Percentiles rank a stretch among this genome's conserved stretches.
Conservation (phyloP, 257 asterid species). For the Nicotiana knightiana region DNA sequence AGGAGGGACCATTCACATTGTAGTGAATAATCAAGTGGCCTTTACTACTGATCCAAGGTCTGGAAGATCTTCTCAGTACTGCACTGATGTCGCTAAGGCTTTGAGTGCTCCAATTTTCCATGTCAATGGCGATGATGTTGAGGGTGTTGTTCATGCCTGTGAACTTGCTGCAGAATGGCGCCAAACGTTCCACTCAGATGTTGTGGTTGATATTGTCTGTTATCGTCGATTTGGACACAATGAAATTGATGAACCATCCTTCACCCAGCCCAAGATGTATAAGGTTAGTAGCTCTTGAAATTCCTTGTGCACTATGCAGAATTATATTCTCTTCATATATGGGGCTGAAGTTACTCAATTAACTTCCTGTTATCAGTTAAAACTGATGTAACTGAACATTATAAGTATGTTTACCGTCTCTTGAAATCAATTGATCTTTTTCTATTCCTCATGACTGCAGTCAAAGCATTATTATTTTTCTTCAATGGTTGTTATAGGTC, state of each 20-base stretch:
- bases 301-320: neutral
- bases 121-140: constrained; percentile 94
- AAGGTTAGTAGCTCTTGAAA: constrained; percentile 36
- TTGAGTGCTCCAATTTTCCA: constrained; percentile 89
- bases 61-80: constrained; percentile 93
- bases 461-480: neutral
- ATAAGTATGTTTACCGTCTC: neutral
- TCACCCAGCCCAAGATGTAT: constrained; percentile 95
- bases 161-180: constrained; percentile 99
- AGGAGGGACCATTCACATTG: constrained; percentile 96
- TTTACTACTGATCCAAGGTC: constrained; percentile 90
- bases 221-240: constrained; percentile 97
- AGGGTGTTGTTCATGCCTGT: constrained; percentile 88
- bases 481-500: constrained; percentile 48
- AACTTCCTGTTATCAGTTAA: constrained; percentile 4
- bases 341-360: neutral
- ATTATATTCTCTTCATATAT: neutral
- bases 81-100: constrained; percentile 99
- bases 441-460: neutral
- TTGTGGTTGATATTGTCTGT: constrained; percentile 88
- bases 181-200: constrained; percentile 90
- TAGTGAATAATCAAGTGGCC: constrained; percentile 96
- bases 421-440: neutral
- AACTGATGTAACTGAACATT: neutral
- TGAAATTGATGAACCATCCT: constrained; percentile 91